Evolutionary conservation across 805 yeast species (phyloP).

Genomic region (Yamadazyma nakazawae): DNA sequence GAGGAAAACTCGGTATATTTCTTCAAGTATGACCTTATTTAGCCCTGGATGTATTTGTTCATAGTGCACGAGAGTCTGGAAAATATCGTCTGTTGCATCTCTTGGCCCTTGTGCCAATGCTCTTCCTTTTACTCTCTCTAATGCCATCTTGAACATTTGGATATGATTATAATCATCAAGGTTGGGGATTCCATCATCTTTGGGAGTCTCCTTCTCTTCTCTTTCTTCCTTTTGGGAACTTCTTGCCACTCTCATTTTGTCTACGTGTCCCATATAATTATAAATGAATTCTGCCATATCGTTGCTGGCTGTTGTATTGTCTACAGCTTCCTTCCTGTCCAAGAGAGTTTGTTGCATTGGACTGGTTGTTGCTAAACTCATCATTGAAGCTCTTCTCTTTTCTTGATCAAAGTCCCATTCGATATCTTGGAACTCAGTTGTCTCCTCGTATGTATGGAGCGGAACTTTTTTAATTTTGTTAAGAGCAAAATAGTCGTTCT

Average conservation of each 20-base stretch:
- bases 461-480: constrained; percentile 17
- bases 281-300: neutral
- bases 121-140: constrained; percentile 43
- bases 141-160: neutral
- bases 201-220: neutral
- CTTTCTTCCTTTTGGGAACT: neutral
- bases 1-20: neutral
- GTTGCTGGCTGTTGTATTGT: neutral
- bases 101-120: constrained; percentile 52
- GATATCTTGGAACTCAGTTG: constrained; percentile 3
- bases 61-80: constrained; percentile 36
- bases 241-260: neutral
- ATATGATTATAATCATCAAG: neutral
- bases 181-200: neutral
- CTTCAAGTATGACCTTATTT: constrained; percentile 59
- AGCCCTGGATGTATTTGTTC: constrained; percentile 62
- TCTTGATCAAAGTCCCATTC: constrained; percentile 15
- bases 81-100: constrained; percentile 41
- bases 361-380: neutral
- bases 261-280: neutral
- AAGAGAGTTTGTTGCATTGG: constrained; percentile 13
- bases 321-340: neutral
- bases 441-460: constrained; percentile 5
- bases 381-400: neutral
- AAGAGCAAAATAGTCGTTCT: constrained; percentile 30